A percentile compares a stretch with the other conserved stretches of the same genome.
Evolutionary conservation across 257 asterid species (phyloP).

Genomic region (Gentiana dahurica): DNA sequence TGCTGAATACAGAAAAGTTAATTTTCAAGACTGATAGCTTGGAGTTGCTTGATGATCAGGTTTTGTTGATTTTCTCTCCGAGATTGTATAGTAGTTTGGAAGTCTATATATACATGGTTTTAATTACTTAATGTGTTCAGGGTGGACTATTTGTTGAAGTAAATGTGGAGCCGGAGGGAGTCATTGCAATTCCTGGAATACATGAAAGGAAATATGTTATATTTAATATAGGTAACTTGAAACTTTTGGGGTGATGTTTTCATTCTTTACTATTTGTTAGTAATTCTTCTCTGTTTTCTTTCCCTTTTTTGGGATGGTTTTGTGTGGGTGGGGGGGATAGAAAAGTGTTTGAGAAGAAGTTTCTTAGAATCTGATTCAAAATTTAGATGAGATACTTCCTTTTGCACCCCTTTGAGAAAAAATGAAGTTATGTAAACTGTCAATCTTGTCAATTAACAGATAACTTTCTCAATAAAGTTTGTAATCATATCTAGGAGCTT

Average conservation of each 20-base stretch:
- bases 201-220: conserved; percentile 42
- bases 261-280: neutral
- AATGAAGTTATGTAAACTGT: too few relatives aligned
- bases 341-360: too few relatives aligned
- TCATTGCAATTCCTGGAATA: conserved; percentile 59
- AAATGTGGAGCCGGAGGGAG: conserved; percentile 66
- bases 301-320: neutral
- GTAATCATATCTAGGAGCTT: too few relatives aligned
- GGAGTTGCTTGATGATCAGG: conserved; percentile 30
- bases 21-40: conserved; percentile 46
- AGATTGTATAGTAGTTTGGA: conserved; percentile 2
- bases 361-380: too few relatives aligned
- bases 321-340: neutral
- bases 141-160: conserved; percentile 44
- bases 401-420: too few relatives aligned
- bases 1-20: conserved; percentile 79
- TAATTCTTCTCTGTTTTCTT: neutral
- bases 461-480: too few relatives aligned
- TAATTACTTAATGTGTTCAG: conserved; percentile 23
- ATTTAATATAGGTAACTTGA: conserved; percentile 52
- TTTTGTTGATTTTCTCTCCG: conserved; percentile 6
- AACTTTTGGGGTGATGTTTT: neutral
- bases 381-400: too few relatives aligned
- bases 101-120: neutral
- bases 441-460: too few relatives aligned